These are phyloP conservation scores for Hymenoscyphus fraxineus DNA, from an alignment of 2,329 filamentous ascomycete genomes.

Conservation along the genomic window DNA sequence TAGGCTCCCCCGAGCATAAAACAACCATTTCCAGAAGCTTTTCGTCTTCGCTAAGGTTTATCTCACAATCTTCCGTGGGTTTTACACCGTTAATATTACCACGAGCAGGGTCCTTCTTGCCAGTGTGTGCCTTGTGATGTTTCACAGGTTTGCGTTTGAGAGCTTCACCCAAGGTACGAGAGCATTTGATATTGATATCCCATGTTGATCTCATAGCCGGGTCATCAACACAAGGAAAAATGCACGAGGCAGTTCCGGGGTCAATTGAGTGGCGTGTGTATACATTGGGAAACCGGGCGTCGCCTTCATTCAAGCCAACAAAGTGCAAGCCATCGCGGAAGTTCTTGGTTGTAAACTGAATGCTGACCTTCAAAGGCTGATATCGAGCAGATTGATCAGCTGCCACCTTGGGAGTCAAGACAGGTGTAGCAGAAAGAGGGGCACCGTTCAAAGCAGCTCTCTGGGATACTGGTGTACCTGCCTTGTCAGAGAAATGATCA, in stretches of 20 bases:
- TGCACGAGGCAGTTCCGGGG: conserved; percentile 74
- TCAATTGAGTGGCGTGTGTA: conserved; percentile 81
- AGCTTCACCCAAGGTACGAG: conserved; percentile 80
- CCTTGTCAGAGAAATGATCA: conserved; percentile 48
- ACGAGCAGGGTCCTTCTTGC: conserved; percentile 37
- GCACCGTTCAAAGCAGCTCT: conserved; percentile 32
- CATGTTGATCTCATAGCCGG: conserved; percentile 76
- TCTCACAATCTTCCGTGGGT: conserved; percentile 33
- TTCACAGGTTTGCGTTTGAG: conserved; percentile 43
- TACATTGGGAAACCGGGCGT: conserved; percentile 82
- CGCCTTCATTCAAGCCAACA: conserved; percentile 75
- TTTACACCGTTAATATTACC: conserved; percentile 12
- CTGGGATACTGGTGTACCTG: conserved; percentile 42
- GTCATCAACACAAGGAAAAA: conserved; percentile 94
- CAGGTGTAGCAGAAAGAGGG: conserved; percentile 33
- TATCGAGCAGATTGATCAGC: conserved; percentile 43
- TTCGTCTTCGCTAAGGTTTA: conserved; percentile 66
- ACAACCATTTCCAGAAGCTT: conserved; percentile 85
- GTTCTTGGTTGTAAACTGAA: conserved; percentile 73
- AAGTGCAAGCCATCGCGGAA: conserved; percentile 89
- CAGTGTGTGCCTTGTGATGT: conserved; percentile 37
- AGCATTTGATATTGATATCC: conserved; percentile 83
- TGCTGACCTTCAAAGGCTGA: conserved; percentile 58
- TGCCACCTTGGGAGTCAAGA: conserved; percentile 34
- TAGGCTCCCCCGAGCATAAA: conserved; percentile 83